Percentiles rank a stretch among this genome's conserved stretches.
phyloP scores from a whole-genome alignment of 1,284 basidiomycete genomes.

The Trametes versicolor region DNA sequence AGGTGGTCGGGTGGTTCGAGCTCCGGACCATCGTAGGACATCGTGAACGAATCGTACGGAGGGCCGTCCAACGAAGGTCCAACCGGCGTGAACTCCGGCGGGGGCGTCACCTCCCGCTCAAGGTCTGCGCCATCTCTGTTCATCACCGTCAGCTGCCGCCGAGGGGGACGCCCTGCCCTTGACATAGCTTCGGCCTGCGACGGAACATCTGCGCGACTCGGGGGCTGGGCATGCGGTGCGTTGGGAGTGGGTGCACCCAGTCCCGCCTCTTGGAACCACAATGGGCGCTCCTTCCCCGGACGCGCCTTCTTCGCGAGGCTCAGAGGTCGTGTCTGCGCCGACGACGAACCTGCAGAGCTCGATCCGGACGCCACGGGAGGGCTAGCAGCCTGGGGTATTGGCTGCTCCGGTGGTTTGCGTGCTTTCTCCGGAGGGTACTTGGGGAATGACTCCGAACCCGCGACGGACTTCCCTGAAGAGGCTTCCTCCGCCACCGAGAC shows the following conservation, averaged over 20 bases:
- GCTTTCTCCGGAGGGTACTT: constrained; percentile 4
- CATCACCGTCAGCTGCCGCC: constrained; percentile 25
- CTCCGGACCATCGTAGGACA: constrained; percentile 41
- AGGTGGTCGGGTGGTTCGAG: constrained; percentile 45
- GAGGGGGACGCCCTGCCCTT: constrained; percentile 6
- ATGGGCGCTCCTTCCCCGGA: constrained; percentile 42
- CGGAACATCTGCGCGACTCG: constrained; percentile 3
- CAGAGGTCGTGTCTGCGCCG: constrained; percentile 35
- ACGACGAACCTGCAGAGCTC: constrained; percentile 8
- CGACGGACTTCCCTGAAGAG: background rate
- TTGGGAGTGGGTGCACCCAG: constrained; percentile 23
- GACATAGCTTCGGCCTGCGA: constrained; percentile 1
- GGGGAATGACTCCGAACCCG: background rate
- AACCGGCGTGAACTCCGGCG: constrained; percentile 54
- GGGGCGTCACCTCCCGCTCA: constrained; percentile 44
- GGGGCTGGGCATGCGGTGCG: background rate
- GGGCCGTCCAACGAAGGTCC: constrained; percentile 53
- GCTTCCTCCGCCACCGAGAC: constrained; percentile 15
- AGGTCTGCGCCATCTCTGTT: constrained; percentile 11
- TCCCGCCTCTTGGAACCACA: constrained; percentile 45
- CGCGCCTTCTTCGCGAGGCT: constrained; percentile 42
- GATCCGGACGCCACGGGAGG: constrained; percentile 7
- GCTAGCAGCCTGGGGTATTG: background rate
- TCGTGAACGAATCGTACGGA: constrained; percentile 48
- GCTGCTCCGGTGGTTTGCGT: background rate